Evolutionary conservation across 805 yeast genomes (phyloP), one percentile per base, ranked within the genome.

Genomic region (Ogataea glucozyma): DNA sequence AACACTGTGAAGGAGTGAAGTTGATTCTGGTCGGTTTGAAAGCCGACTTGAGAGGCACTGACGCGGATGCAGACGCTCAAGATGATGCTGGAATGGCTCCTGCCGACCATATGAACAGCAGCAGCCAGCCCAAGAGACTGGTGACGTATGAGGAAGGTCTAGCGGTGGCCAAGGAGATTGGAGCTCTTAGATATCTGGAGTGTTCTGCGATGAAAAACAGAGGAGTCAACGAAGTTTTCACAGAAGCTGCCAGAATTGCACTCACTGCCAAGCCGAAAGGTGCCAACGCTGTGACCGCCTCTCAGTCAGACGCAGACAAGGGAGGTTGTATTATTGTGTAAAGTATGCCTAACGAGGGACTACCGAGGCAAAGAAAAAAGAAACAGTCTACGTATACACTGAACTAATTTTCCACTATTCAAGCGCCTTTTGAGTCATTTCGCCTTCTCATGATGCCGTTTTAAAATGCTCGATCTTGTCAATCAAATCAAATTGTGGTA

Each of bases 171-270:
- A 89, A 89, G 60, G 79, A 79, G 61, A 86, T 93, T 32, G 97
- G 97, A 18, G 98, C 99, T 0, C 72, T 90, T 56, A 79, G 98
- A 58, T 93, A 93, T 64, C 74, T 93, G 60, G 99, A 93, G 66
- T 93, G 99, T 69, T 87, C 96, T 20, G 98, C 99, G 6, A 93
- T 90, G 72, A 83, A 85, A 64, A 91, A 90, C 66, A 79, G 95
- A 60, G 99, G 99, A 52, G 99, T 93, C n/a, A 93, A 95, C 60
- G 99, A 93, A 69, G 98, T 97, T 8, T 93, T 93, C 63, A 89
- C 97, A 0, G 99, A 93, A 68, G 99, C 98, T 32, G 97, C 98
- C 6, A 82, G 99, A 64, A 90, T 96, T 59, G 98, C 97, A 2
- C 73, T 91, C 53, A 83, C 86, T 49, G 96, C 96, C 11, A 87